Percentiles rank a stretch among this genome's conserved stretches.
phyloP scores from a whole-genome alignment of 2,329 filamentous ascomycete genomes.

The Neurospora crassa region DNA sequence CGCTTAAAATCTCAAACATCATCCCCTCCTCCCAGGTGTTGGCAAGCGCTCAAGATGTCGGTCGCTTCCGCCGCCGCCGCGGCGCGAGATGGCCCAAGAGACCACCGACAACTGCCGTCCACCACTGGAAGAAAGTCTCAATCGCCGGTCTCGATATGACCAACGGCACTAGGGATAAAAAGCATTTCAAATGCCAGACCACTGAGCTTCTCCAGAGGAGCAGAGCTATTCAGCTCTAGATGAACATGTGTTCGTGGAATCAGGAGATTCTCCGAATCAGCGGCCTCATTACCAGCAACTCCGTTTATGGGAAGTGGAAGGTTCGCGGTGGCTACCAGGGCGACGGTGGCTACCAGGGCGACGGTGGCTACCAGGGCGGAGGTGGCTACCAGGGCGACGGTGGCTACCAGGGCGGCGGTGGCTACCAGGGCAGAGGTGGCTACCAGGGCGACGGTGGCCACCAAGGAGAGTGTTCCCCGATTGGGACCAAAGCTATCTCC shows the following conservation, averaged over 20 bases:
- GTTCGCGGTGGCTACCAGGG: too few relatives aligned
- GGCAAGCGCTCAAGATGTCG: too few relatives aligned
- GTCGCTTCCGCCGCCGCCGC: neutral
- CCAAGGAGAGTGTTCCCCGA: neutral
- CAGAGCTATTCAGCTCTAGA: slow-evolving; percentile 62
- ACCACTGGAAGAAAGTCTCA: neutral
- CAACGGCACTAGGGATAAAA: slow-evolving; percentile 64
- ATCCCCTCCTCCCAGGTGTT: too few relatives aligned
- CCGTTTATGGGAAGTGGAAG: too few relatives aligned
- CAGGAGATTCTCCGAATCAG: neutral
- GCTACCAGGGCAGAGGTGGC: too few relatives aligned
- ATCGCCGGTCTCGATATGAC: slow-evolving; percentile 47
- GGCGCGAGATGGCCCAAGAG: neutral
- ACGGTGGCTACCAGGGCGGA: neutral
- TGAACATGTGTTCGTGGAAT: too few relatives aligned
- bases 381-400: neutral
- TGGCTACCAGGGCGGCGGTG: too few relatives aligned
- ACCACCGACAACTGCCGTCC: neutral
- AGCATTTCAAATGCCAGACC: slow-evolving; percentile 80
- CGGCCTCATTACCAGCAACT: neutral
- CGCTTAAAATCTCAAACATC: too few relatives aligned
- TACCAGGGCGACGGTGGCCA: too few relatives aligned
- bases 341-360: too few relatives aligned
- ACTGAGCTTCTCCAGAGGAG: slow-evolving; percentile 75
- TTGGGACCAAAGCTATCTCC: neutral